phyloP scores from a whole-genome alignment of 495 filamentous ascomycete species.

The Usnea hakonensis region DNA sequence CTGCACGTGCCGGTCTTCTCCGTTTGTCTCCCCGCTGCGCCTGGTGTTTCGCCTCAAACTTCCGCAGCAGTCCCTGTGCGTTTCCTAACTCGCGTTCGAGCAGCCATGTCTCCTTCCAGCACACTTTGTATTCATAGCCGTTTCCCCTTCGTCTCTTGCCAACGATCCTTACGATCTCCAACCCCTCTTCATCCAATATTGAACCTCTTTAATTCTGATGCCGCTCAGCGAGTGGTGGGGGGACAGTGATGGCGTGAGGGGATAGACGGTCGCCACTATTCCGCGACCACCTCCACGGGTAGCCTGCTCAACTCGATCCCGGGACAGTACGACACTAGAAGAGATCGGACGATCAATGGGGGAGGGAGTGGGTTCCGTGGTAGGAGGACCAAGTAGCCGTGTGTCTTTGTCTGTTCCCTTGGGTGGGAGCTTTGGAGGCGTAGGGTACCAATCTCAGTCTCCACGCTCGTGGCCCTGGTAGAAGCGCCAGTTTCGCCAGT shows the following conservation, averaged over 20 bases:
- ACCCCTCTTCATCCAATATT: slow-evolving; percentile 6
- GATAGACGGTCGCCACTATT: slow-evolving; percentile 6
- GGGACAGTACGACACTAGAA: slow-evolving; percentile 10
- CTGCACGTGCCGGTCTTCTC: background rate
- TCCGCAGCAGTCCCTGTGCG: background rate
- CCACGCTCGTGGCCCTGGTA: slow-evolving; percentile 9
- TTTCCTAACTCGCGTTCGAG: slow-evolving; percentile 9
- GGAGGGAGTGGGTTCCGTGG: slow-evolving; percentile 8
- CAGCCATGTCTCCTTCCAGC: slow-evolving; percentile 7
- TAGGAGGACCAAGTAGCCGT: slow-evolving; percentile 14
- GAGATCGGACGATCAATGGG: slow-evolving; percentile 10
- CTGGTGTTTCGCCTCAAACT: slow-evolving; percentile 7
- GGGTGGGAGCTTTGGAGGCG: too few species aligned
- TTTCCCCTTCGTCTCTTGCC: slow-evolving; percentile 6
- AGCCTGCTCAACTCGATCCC: too few species aligned
- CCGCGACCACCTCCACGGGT: slow-evolving; percentile 1
- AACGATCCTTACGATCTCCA: slow-evolving; percentile 14
- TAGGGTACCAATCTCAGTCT: slow-evolving; percentile 3
- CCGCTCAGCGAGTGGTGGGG: slow-evolving; percentile 2
- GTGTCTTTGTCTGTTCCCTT: slow-evolving; percentile 3
- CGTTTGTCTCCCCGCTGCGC: background rate
- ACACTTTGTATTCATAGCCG: slow-evolving; percentile 12
- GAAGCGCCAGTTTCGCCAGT: slow-evolving; percentile 4
- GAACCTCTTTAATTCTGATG: slow-evolving; percentile 4
- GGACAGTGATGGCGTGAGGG: slow-evolving; percentile 2